phyloP scores from a whole-genome alignment of 208 protist species.

The Leishmania amazonensis region DNA sequence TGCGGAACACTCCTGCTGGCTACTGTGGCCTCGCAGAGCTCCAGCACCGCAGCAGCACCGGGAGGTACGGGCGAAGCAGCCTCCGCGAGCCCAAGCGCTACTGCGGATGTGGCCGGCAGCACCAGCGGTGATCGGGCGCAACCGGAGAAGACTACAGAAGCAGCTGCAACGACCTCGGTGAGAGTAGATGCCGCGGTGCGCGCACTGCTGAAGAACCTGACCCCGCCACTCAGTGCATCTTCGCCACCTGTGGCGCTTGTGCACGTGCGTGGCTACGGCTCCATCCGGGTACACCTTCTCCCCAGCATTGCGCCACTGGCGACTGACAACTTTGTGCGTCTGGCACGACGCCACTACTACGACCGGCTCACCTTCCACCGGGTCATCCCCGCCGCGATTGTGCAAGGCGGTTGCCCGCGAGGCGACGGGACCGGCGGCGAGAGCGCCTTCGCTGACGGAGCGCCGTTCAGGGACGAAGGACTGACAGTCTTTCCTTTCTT shows the following conservation, averaged over 20 bases:
- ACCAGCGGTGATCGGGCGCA: background rate
- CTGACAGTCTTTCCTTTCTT: conserved; percentile 62
- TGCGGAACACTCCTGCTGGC: conserved; percentile 32
- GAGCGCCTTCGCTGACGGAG: conserved; percentile 77
- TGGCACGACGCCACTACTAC: conserved; percentile 91
- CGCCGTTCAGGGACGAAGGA: conserved; percentile 94
- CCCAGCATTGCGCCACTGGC: conserved; percentile 92
- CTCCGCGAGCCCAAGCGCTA: background rate
- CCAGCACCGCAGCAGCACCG: conserved; percentile 3
- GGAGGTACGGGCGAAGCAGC: background rate
- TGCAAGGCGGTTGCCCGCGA: conserved; percentile 94
- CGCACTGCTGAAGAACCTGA: conserved; percentile 31
- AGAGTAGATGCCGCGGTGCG: conserved; percentile 18
- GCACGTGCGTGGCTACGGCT: conserved; percentile 60
- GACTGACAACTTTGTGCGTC: conserved; percentile 95
- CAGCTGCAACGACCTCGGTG: background rate
- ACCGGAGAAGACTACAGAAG: background rate
- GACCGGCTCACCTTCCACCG: conserved; percentile 95
- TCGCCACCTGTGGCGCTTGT: conserved; percentile 25
- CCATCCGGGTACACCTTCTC: conserved; percentile 88
- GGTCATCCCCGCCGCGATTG: conserved; percentile 94
- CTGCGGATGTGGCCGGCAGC: conserved; percentile 1
- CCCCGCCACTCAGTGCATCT: conserved; percentile 1
- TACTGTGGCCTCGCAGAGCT: conserved; percentile 7
- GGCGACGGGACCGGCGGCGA: conserved; percentile 94